Percentiles rank a stretch among this genome's conserved stretches.
phyloP scores from a whole-genome alignment of 108 stramenopile species.

The Conticribra guillardii region DNA sequence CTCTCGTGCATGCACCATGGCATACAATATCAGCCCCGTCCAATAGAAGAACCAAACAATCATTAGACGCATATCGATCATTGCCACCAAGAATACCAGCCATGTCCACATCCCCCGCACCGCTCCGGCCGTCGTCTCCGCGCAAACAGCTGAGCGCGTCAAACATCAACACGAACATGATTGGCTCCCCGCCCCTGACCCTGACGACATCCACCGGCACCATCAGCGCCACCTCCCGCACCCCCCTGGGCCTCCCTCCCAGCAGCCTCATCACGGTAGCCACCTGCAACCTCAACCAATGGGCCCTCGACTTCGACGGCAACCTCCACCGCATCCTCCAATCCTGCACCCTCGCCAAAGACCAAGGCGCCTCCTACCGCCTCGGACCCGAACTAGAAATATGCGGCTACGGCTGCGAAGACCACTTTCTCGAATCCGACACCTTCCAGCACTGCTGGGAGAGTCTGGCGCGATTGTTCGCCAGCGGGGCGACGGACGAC shows the following conservation, averaged over 20 bases:
- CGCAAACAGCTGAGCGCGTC: too few species aligned
- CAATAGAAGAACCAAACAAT: too few species aligned
- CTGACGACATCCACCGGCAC: background rate
- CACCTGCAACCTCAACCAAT: constrained; percentile 98
- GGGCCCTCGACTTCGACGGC: constrained; percentile 98
- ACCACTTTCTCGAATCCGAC: constrained; percentile 96
- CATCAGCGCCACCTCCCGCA: constrained; percentile 1
- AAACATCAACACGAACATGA: too few species aligned
- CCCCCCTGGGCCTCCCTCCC: background rate
- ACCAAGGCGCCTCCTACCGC: constrained; percentile 85
- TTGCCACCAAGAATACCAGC: too few species aligned
- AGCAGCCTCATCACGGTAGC: constrained; percentile 81
- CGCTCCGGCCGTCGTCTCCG: too few species aligned
- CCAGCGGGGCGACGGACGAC: constrained; percentile 77
- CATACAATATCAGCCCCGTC: too few species aligned
- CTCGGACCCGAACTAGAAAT: constrained; percentile 98
- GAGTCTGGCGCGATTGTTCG: constrained; percentile 71
- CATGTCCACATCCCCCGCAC: too few species aligned
- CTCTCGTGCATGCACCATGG: too few species aligned
- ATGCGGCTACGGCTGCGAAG: constrained; percentile 98
- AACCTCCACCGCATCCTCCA: constrained; percentile 82
- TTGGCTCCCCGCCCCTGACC: background rate
- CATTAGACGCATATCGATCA: too few species aligned
- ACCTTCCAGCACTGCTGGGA: constrained; percentile 97
- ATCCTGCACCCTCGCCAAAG: constrained; percentile 85